phyloP scores from a whole-genome alignment of 345 rosid genomes.

The Isatis tinctoria region DNA sequence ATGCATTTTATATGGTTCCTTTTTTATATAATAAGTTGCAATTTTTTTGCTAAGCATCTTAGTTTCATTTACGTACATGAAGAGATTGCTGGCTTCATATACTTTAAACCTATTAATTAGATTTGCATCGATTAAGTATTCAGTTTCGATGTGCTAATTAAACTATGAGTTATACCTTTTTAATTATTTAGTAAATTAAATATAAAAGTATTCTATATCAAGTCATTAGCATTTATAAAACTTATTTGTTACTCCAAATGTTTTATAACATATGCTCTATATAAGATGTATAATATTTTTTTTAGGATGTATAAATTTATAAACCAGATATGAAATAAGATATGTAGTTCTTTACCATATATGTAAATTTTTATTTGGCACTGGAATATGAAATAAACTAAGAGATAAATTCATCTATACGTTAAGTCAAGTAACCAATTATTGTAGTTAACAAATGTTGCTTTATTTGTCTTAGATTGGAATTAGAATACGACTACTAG shows the following conservation, averaged over 20 bases:
- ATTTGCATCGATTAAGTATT: not conserved
- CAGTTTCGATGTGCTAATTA: not conserved
- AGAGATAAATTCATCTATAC: not conserved
- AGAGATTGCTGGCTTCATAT: conserved; percentile 4
- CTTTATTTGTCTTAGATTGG: not conserved
- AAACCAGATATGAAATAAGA: not conserved
- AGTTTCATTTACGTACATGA: not conserved
- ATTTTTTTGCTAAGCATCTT: not conserved
- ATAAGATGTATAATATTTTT: not conserved
- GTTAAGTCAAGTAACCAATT: not conserved
- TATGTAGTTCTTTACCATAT: not conserved
- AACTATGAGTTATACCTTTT: not conserved
- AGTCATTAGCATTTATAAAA: not conserved
- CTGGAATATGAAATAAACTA: not conserved
- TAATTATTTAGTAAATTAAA: not conserved
- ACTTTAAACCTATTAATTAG: not conserved
- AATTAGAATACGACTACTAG: no score
- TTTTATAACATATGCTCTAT: not conserved
- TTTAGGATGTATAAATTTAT: no score
- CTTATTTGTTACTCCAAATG: not conserved
- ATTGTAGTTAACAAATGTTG: not conserved
- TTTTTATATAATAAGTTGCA: not conserved
- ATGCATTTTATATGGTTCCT: conserved; percentile 19
- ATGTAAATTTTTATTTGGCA: not conserved
- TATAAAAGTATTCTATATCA: not conserved